A percentile compares a stretch with the other conserved stretches of the same genome.
phyloP scores from a whole-genome alignment of 108 stramenopile genomes.

The Fragilaria crotonensis region DNA sequence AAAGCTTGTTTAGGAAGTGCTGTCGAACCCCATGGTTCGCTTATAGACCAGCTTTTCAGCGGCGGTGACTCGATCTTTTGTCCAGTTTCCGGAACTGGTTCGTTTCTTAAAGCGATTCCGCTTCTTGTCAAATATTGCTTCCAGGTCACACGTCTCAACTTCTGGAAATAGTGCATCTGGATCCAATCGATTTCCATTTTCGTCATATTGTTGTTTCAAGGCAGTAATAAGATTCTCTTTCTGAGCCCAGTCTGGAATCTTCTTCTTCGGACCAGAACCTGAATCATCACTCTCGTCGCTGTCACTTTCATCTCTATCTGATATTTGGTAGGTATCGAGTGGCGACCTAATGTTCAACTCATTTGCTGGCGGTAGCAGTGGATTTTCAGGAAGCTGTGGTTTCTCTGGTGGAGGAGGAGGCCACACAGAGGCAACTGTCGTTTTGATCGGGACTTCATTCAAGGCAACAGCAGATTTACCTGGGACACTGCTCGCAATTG shows the following conservation, averaged over 20 bases:
- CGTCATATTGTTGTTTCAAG: constrained; percentile 57
- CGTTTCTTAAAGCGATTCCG: constrained; percentile 68
- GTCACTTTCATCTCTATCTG: constrained; percentile 69
- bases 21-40: constrained; percentile 82
- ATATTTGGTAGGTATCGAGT: constrained; percentile 84
- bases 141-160: constrained; percentile 81
- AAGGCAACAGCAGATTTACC: no score
- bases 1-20: no score
- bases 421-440: no score
- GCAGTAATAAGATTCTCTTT: constrained; percentile 55
- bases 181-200: constrained; percentile 46
- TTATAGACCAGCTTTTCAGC: constrained; percentile 82
- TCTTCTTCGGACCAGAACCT: constrained; percentile 46
- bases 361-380: no score
- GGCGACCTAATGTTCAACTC: no score
- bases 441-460: no score
- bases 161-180: constrained; percentile 88
- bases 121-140: constrained; percentile 82
- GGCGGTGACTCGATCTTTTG: constrained; percentile 67
- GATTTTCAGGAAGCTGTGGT: no score
- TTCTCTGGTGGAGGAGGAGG: no score
- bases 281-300: constrained; percentile 64
- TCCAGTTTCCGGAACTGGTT: constrained; percentile 85
- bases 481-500: no score
- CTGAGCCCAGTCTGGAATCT: constrained; percentile 70